Base-by-base conservation (phyloP, 495 filamentous ascomycete species). In the Hypoxylon fuscum region DNA sequence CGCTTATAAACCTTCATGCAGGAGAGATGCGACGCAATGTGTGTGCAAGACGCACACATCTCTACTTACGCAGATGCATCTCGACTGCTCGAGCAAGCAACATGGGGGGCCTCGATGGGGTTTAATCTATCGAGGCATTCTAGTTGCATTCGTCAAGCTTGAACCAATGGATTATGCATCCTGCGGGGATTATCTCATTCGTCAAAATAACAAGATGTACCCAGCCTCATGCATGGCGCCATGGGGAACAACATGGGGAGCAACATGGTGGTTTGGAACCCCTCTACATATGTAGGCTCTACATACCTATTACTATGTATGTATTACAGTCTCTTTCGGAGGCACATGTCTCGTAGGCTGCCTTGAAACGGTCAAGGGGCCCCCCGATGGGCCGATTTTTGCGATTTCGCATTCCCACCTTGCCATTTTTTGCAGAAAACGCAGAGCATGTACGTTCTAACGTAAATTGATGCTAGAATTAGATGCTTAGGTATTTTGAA, bases 151-250 rank as follows among this genome's bases (percentile, higher is more conserved):
- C 52, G 38, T 52, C 42, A 66, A 48, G 35, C 15, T 40, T 40
- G 25, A 57, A 17, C 55, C 59, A 63, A 64, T 64, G 51, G 55
- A 46, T 60, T 55, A 53, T 64, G 62, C 41, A 46, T 51, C 46
- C 38, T 68, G 66, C 66, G 66, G 66, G 61, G 66, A 68, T 68
- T 66, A 68, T 68, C 61, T 68, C 47, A 68, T 68, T 68, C 56
- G 57, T 61, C 57, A 35, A 57, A 51, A 54, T 43, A 51, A 41
- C 56, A 64, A 42, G n/a, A 60, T 64, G 38, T 17, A 25, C 61
- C 60, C 50, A 53, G 60, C 56, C 51, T 55, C 56, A 64, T 68
- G 59, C 60, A 64, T 64, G 37, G 64, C 64, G 54, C n/a, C 64
- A 49, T 59, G 54, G 40, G 27, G 47, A 44, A 29, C 48, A 52